These are phyloP conservation scores for Trichoderma polysporum DNA, from an alignment of 2,329 filamentous ascomycete species.

Conservation along the genomic window DNA sequence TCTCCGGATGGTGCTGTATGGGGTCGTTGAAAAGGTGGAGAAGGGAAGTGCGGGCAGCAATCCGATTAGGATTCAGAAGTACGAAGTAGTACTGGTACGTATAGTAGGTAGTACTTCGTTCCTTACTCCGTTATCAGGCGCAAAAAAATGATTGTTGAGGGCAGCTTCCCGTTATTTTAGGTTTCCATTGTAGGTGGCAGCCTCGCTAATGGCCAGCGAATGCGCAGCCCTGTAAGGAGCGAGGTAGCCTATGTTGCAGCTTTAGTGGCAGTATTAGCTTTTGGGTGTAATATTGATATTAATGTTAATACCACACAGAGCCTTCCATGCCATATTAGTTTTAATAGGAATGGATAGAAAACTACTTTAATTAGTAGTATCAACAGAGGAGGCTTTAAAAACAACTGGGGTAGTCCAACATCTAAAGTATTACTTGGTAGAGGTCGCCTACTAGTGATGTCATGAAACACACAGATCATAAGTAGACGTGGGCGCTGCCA, in stretches of 20 bases:
- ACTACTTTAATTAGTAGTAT: too few relatives aligned
- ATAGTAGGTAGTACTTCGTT: too few relatives aligned
- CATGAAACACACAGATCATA: neutral
- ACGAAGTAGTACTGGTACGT: neutral
- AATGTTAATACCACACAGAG: too few relatives aligned
- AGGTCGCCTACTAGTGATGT: neutral
- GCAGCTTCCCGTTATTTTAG: neutral
- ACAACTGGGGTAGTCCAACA: neutral
- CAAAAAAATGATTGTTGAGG: too few relatives aligned
- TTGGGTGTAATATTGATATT: neutral
- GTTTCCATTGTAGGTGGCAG: neutral
- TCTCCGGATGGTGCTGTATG: neutral
- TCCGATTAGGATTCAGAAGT: neutral
- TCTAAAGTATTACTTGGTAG: neutral
- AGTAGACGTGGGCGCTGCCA: neutral
- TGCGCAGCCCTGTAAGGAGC: neutral
- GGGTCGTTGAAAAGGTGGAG: slow-evolving; percentile 5
- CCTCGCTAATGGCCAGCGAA: neutral
- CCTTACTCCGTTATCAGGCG: too few relatives aligned
- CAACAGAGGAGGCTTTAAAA: too few relatives aligned
- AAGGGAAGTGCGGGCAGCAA: neutral
- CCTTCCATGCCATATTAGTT: too few relatives aligned
- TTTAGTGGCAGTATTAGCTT: too few relatives aligned
- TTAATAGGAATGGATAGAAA: too few relatives aligned
- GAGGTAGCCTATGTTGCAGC: neutral